Base-by-base conservation (phyloP, 371 early-diverging fungal species). In the Mucor sp. region DNA sequence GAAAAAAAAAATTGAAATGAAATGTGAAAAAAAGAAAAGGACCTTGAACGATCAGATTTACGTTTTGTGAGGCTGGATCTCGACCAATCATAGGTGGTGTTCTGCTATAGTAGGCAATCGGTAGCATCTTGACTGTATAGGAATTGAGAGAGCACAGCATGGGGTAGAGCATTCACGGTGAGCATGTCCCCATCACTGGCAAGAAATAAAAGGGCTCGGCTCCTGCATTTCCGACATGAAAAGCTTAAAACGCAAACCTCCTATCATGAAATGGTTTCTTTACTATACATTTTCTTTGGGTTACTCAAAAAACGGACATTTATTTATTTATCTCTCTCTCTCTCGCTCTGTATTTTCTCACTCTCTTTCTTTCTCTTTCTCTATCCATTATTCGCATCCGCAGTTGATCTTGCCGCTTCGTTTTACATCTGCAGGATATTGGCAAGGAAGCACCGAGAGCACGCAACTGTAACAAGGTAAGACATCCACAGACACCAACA, bases 301-400 rank as follows among this genome's bases (percentile, higher is more conserved):
- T 60, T 60, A 60, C 60, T 60, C 60, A 60, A 21, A 39, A 60
- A 41, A 60, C 39, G 43, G 44, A n/a, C 15, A 33, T 28, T 32
- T 58, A 47, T 58, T 58, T 58, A 21, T 58, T 58, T 37, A 37
- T 58, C 37, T 58, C 23, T 47, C 11, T 44, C 9, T 44, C n/a
- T 60, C 47, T 61, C 23, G 28, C 48, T 48, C 1, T 50, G 23
- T 27, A 53, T 53, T 27, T 53, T 53, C 15, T 27, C 41, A 41
- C 21, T 39, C 37, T 37, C n/a, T 33, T 33, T 33, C 21, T 23
- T 39, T 21, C 12, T 37, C 21, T 61, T 21, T 53, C 39, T 37
- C 28, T 23, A 37, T n/a, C 28, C n/a, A 39, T 37, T 21, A 56
- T 8, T 32, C 35, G n/a, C 25, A 41, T 56, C 21, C 39, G 25